Percentiles rank a stretch among this genome's conserved stretches.
These are phyloP conservation scores for Carex myosuroides DNA, from an alignment of 176 grass and related monocot genomes.

Conservation along the genomic window DNA sequence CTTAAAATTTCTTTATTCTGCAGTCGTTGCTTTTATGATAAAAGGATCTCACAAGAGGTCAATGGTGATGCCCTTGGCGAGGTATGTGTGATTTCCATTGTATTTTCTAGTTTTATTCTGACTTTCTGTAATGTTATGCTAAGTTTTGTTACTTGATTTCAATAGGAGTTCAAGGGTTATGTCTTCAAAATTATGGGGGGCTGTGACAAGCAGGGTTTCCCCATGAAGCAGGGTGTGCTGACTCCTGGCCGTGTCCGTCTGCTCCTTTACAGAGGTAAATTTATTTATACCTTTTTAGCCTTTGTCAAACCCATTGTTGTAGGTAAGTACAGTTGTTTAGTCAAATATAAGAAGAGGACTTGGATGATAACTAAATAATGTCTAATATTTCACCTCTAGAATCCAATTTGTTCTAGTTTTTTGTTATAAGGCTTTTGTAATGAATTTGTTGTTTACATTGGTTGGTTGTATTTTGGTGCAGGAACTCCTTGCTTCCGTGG, in stretches of 20 bases:
- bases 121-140: not conserved
- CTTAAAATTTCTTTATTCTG: conserved; percentile 4
- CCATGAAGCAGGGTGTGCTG: conserved; percentile 91
- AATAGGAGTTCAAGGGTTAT: conserved; percentile 80
- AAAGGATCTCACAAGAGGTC: conserved; percentile 86
- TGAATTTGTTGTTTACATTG: not conserved
- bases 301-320: not conserved
- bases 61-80: conserved; percentile 62
- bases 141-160: conserved; percentile 6
- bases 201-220: conserved; percentile 88
- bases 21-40: conserved; percentile 72
- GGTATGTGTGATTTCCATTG: conserved; percentile 26
- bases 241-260: conserved; percentile 77
- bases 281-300: not conserved
- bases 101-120: not conserved
- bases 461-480: conserved; percentile 17
- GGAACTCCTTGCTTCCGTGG: conserved; percentile 93
- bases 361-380: not conserved
- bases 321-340: not conserved
- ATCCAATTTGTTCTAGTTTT: not conserved
- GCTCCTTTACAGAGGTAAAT: conserved; percentile 71
- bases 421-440: not conserved
- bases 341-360: too few species aligned
- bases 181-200: conserved; percentile 96
- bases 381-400: not conserved